Percentiles rank a stretch among this genome's conserved stretches.
Evolutionary conservation across 176 grass and related monocot species (phyloP).

Genomic region (Ensete glaucum): DNA sequence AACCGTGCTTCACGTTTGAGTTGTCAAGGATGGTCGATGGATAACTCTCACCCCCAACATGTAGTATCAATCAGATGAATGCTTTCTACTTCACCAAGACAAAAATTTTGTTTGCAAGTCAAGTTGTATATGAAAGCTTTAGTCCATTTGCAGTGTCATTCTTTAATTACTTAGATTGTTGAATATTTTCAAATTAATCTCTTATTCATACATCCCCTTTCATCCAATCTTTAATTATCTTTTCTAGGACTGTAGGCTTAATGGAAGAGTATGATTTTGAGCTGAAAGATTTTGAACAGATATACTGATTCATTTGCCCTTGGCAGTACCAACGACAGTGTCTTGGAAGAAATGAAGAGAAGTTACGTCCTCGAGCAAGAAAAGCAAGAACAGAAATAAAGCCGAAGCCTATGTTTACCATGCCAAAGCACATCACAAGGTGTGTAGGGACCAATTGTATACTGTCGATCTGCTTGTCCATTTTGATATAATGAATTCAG

Average conservation of each 20-base stretch:
- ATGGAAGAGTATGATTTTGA: not conserved
- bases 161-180: no score
- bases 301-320: constrained; percentile 23
- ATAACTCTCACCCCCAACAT: not conserved
- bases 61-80: not conserved
- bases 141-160: no score
- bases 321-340: constrained; percentile 72
- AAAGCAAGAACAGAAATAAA: constrained; percentile 36
- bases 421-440: not conserved
- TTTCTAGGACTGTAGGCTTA: not conserved
- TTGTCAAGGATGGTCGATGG: not conserved
- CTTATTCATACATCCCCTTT: not conserved
- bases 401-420: constrained; percentile 14
- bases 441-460: not conserved
- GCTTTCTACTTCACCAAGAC: not conserved
- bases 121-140: not conserved
- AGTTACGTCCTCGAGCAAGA: constrained; percentile 67
- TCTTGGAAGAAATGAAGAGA: constrained; percentile 96
- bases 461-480: not conserved
- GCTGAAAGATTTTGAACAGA: not conserved
- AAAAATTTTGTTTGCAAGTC: not conserved
- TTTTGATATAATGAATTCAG: not conserved
- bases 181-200: not conserved
- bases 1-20: not conserved
- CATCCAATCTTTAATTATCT: not conserved